Percentiles rank a stretch among this genome's conserved stretches.
Evolutionary conservation across 306 rosid genomes (phyloP).

Genomic region (Prunus persica): Prunus_persica_NCBIv2 NC_034009.1:36058001-36058500

Average conservation of each 20-base stretch:
- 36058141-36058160: slow-evolving; percentile 63
- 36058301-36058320: slow-evolving; percentile 95
- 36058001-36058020: background rate
- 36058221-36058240: background rate
- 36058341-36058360: slow-evolving; percentile 86
- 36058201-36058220: slow-evolving; percentile 50
- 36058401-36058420: background rate
- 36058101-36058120: slow-evolving; percentile 63
- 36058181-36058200: slow-evolving; percentile 78
- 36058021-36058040: background rate
- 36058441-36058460: background rate
- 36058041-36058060: background rate
- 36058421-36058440: background rate
- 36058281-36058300: slow-evolving; percentile 97
- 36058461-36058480: background rate
- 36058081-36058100: background rate
- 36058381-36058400: background rate
- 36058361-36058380: background rate
- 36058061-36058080: background rate
- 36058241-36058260: slow-evolving; percentile 4
- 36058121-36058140: slow-evolving; percentile 80
- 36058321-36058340: slow-evolving; percentile 83
- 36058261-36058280: slow-evolving; percentile 31
- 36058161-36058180: slow-evolving; percentile 77
- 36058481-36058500: background rate